A percentile compares a stretch with the other conserved stretches of the same genome.
phyloP scores from a whole-genome alignment of 164 flowering plant species.

The Vitis labrusca region DNA sequence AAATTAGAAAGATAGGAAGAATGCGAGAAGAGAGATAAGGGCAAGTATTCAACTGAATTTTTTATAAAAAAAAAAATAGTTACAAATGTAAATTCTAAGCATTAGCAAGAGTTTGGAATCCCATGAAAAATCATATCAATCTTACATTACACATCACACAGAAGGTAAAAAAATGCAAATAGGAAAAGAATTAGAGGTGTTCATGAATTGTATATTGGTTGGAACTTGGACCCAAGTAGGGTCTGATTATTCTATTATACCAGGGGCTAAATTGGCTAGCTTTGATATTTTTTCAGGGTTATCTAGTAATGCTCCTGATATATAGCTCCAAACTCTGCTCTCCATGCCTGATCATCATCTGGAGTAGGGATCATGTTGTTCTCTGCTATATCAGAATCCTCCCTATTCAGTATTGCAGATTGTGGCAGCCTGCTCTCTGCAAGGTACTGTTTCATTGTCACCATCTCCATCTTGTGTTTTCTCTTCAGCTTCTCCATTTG shows the following conservation, averaged over 20 bases:
- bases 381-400: constrained; percentile 37
- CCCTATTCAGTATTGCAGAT: constrained; percentile 61
- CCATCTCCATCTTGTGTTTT: constrained; percentile 94
- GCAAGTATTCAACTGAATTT: too few relatives aligned
- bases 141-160: too few relatives aligned
- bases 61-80: neutral
- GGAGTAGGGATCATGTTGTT: constrained; percentile 9
- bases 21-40: neutral
- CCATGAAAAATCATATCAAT: too few relatives aligned
- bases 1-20: too few relatives aligned
- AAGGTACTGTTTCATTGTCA: constrained; percentile 86
- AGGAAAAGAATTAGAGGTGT: neutral
- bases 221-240: constrained; percentile 29
- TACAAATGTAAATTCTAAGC: too few relatives aligned
- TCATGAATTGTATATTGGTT: neutral
- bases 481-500: constrained; percentile 85
- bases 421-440: constrained; percentile 88
- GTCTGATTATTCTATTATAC: constrained; percentile 16
- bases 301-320: constrained; percentile 53
- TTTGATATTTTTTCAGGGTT: too few relatives aligned
- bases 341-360: constrained; percentile 90
- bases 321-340: constrained; percentile 78
- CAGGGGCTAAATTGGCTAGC: too few relatives aligned
- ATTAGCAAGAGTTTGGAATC: too few relatives aligned
- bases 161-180: neutral